Evolutionary conservation across 768 basidiomycete genomes (phyloP), one percentile per base, ranked within the genome.

Genomic region (Stropharia rugosoannulata): DNA sequence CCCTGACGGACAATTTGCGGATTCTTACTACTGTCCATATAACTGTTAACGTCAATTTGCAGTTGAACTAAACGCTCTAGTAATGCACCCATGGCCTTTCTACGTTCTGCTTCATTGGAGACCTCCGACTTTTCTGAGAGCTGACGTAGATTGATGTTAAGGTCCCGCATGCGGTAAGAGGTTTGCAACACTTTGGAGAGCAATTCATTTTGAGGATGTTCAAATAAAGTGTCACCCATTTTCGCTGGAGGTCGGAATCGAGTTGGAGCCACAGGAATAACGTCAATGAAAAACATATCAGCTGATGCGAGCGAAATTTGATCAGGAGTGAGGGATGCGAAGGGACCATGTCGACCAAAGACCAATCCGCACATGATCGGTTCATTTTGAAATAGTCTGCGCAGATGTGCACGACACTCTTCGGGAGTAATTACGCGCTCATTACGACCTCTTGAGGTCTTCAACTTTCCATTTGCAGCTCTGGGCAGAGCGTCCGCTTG

Each of bases 201-300:
- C 18, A 96, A 82, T 63, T 93, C 90, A 68, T 99, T 99, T 62
- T 98, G 96, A 0, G 94, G 85, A 72, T 98, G 95, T 67, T 99
- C 97, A 70, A 98, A 98, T 0, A 97, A 78, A 42, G 85, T 87
- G 52, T 95, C 97, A 51, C 86, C 92, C 87, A 98, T 83, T 66
- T 86, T 89, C 2, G 93, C 82, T 2, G 97, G 90, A 3, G 97
- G 97, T 44, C 97, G 86, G 79, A 98, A 99, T 36, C 96, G 90
- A 6, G 93, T 96, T 13, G 97, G 97, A 13, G 95, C 82, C 16
- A 98, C 90, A 29, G 93, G 86, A 18, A 99, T 70, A 50, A 91
- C 93, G 35, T 95, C 91, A 76, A 98, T 77, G 79, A 99, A 99
- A 73, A 98, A 98, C 83, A 98, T 94, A 68, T 98, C 97, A 42